Evolutionary conservation across 163 green algal genomes (phyloP), one percentile per base, ranked within the genome.

Genomic region (Picocystis sp.): DNA sequence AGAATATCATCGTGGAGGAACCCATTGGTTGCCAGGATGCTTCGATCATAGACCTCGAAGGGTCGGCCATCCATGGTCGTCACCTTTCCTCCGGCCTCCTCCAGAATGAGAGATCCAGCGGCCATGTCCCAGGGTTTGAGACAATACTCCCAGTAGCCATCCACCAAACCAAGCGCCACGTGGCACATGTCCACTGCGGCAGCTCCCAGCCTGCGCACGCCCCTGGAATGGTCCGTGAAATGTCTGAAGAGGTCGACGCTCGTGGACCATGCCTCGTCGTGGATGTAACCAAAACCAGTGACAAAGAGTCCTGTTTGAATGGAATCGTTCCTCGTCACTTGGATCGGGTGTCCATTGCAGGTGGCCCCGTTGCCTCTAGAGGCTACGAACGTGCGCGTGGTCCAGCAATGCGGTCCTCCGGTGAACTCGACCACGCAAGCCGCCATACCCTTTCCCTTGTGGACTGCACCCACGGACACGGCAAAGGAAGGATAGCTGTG

Each of bases 141-240:
- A 0, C 66, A 55, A 61, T 70, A 87, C 65, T 92, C 82, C 79
- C 79, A 92, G 56, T 81, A 92, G 14, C 45, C 75, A 15, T 92
- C 82, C 10, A 66, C 65, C 1, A 92, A 53, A 22, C 81, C 81
- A 24, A 79, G 60, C 9, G 80, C 83, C 44, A 94, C 80, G 57
- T 94, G 84, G 67, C 84, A 94, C 42, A 94, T 70, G 61, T 94
- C 84, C 24, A 93, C 76, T 10, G 84, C 74, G 14, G 84, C 84
- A n/a, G 84, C 79, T 6, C 84, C 84, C 34, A 90, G 67, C 15
- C 84, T 63, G 19, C 84, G 55, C 47, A 94, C 84, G 2, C 84
- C 84, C 54, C 63, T 63, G 0, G 56, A 76, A 8, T 78, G 58
- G 60, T 92, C 71, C 23, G 76, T 83, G 46, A 77, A 81, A 34